Evolutionary conservation across 257 asterid species (phyloP), one percentile per base, ranked within the genome.

Genomic region (Solanum paucissectum): DNA sequence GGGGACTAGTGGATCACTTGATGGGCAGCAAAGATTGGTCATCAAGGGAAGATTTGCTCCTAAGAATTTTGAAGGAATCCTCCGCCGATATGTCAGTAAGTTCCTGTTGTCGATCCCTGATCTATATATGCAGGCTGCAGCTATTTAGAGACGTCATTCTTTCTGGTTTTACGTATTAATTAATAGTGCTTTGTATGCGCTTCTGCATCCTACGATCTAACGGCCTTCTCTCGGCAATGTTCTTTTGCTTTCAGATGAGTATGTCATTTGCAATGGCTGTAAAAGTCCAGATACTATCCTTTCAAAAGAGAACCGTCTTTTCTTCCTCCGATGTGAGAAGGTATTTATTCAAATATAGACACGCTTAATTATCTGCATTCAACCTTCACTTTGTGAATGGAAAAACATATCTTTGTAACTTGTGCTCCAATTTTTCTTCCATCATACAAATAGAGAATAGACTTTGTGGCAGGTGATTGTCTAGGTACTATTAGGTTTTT

Each of bases 41-140:
- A 94, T 96, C 85, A 95, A 95, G 88, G 99, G 99, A 84, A 93
- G 99, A 89, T 96, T 96, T 90, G 98, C 98, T 82, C 99, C 99
- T 14, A 96, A 96, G 92, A 96, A 96, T 90, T 96, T 96, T 88
- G 98, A 96, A 92, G 98, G 99, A 76, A 95, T 95, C 86, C 91
- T 96, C 88, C 92, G 98, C 9, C 97, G 98, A 44, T 96, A 96
- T 86, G 94, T 96, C 84, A 95, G 98, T 95, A 94, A 89, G 98
- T 93, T 88, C 72, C 87, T 58, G 13, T 55, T 46, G 6, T 23
- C 83, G 5, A 33, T 16, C 18, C 64, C 18, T 81, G 40, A 82
- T 82, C 69, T 49, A 3, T 32, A 49, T 20, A 82, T 49, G 86
- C 58, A 38, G 49, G 32, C 52, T 36, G 49, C 85, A 82, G 69